A percentile compares a stretch with the other conserved stretches of the same genome.
Conservation (phyloP, 306 rosid genomes). For the Castanea mollissima region DNA sequence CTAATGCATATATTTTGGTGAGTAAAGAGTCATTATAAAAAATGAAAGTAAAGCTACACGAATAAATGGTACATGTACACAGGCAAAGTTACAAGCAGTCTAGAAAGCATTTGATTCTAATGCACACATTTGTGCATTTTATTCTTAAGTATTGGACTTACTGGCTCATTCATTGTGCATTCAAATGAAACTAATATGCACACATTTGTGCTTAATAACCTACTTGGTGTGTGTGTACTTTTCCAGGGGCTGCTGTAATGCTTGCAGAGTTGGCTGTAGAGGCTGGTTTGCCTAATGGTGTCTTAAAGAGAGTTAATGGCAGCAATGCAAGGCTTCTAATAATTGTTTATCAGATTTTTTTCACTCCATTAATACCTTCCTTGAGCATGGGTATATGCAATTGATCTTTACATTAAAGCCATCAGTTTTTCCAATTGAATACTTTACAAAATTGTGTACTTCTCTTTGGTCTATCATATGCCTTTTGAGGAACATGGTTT, state of each 20-base stretch:
- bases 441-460: neutral
- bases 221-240: neutral
- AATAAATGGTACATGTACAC: too few species aligned
- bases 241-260: constrained; percentile 61
- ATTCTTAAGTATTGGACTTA: neutral
- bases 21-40: too few species aligned
- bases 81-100: too few species aligned
- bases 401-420: neutral
- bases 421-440: neutral
- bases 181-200: neutral
- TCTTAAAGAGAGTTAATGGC: constrained; percentile 70
- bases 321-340: constrained; percentile 44
- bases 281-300: constrained; percentile 77
- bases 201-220: too few species aligned
- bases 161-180: neutral
- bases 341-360: neutral
- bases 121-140: too few species aligned
- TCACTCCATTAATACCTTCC: neutral
- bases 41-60: too few species aligned
- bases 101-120: neutral
- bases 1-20: too few species aligned
- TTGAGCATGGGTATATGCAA: neutral
- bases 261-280: constrained; percentile 76
- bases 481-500: neutral
- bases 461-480: neutral